Evolutionary conservation across 352 stramenopile species (phyloP), one percentile per base, ranked within the genome.

Genomic region (Globisporangium barbulae): DNA sequence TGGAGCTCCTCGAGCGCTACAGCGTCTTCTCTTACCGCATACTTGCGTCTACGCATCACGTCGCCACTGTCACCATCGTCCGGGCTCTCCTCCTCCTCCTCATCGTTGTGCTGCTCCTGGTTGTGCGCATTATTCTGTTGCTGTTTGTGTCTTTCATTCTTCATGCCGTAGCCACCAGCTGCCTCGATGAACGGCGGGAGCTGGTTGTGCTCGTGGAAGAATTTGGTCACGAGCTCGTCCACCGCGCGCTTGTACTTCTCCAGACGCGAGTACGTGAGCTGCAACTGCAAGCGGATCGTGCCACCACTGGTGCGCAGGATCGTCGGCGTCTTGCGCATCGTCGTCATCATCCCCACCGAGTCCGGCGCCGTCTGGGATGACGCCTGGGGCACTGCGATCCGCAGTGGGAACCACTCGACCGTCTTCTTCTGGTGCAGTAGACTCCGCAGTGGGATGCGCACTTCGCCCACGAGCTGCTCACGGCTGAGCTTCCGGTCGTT

Each of bases 401-500:
- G 59, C 19, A 92, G 53, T 1, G 75, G 64, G 65, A 83, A 92
- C 76, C 80, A 91, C 28, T 88, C 73, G 2, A 88, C 68, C 2
- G 64, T 60, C 21, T 83, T 81, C 30, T 84, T 89, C 62, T 94
- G 85, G 44, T 92, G 77, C 44, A 89, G 21, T 6, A 94, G 57
- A 41, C 75, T 75, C 0, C 78, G 68, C 6, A 94, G 56, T 0
- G 81, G 82, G 31, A 94, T 89, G 33, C 75, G 74, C 21, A 70
- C 67, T 74, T 94, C 85, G 0, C 85, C 83, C 7, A 94, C 78
- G 5, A 90, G 59, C 30, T 92, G 79, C 35, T 92, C 79, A 35
- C 74, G 73, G 45, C 79, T 88, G 19, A 85, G 70, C 64, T 83
- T 82, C 0, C 83, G 79, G 61, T 94, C 81, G 57, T 94, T 90